Conservation (phyloP, 139 green algal genomes). For the Eudorina sp. region DNA sequence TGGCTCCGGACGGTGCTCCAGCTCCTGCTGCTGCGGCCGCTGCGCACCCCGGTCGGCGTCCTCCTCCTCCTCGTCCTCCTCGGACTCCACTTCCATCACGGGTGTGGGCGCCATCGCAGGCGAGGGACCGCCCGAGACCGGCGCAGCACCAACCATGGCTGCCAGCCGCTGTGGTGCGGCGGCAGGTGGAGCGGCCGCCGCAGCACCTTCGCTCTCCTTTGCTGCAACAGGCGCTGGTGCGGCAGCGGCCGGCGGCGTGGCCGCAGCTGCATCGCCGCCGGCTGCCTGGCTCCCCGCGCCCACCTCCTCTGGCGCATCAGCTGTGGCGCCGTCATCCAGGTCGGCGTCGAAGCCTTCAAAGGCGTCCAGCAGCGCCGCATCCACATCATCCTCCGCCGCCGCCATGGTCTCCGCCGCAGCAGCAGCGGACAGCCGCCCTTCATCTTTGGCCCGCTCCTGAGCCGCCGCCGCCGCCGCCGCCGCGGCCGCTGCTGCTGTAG, state of each 20-base stretch:
- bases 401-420: neutral
- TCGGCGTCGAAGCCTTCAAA: conserved; percentile 20
- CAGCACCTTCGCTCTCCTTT: neutral
- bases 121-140: too few relatives aligned
- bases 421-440: neutral
- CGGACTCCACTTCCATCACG: neutral
- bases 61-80: neutral
- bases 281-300: neutral
- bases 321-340: neutral
- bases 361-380: conserved; percentile 21
- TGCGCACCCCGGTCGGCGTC: neutral
- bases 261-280: neutral
- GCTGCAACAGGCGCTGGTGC: neutral
- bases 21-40: neutral
- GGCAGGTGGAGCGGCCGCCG: neutral
- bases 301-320: neutral
- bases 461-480: neutral
- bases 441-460: neutral
- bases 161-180: too few relatives aligned
- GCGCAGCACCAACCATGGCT: neutral
- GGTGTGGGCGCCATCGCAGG: neutral
- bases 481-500: conserved; percentile 68
- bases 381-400: conserved; percentile 15
- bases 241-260: neutral
- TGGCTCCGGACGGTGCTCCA: conserved; percentile 3